Evolutionary conservation across 257 asterid genomes (phyloP).

Genomic region (Jaltomata sinuosa): DNA sequence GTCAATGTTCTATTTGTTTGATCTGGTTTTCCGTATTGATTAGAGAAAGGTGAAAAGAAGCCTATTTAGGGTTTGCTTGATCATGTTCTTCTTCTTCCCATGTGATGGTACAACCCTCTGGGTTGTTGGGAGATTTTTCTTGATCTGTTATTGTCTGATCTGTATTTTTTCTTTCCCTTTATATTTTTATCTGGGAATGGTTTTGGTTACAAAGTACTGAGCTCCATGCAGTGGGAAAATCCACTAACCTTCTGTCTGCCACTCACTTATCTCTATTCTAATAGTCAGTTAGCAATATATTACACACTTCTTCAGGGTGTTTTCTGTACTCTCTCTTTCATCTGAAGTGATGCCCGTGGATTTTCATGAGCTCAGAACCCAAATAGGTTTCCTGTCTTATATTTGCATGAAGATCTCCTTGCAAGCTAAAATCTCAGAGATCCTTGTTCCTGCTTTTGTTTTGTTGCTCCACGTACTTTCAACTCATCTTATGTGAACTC

Average conservation of each 20-base stretch:
- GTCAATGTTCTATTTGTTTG: not conserved
- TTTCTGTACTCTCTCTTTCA: not conserved
- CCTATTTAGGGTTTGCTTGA: not conserved
- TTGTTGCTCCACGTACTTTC: not conserved
- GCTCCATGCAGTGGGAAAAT: not conserved
- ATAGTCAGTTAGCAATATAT: not conserved
- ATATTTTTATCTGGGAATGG: not conserved
- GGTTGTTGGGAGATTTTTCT: not conserved
- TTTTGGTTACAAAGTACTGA: not conserved
- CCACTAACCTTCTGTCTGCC: not conserved
- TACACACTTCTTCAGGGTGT: not conserved
- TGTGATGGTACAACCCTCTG: not conserved
- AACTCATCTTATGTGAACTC: not conserved
- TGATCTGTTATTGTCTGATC: not conserved
- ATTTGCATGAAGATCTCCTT: not conserved
- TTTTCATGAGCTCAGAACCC: not conserved
- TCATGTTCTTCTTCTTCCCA: not conserved
- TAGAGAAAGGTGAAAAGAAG: not conserved
- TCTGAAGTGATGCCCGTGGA: not conserved
- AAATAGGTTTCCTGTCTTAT: not conserved
- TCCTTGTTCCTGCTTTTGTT: not conserved
- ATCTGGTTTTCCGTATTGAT: not conserved
- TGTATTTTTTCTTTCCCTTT: not conserved
- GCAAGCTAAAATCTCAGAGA: not conserved
- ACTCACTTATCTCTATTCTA: not conserved